Evolutionary conservation across 1,139 yeast genomes (phyloP).

Genomic region (Geotrichum histeridarum): DNA sequence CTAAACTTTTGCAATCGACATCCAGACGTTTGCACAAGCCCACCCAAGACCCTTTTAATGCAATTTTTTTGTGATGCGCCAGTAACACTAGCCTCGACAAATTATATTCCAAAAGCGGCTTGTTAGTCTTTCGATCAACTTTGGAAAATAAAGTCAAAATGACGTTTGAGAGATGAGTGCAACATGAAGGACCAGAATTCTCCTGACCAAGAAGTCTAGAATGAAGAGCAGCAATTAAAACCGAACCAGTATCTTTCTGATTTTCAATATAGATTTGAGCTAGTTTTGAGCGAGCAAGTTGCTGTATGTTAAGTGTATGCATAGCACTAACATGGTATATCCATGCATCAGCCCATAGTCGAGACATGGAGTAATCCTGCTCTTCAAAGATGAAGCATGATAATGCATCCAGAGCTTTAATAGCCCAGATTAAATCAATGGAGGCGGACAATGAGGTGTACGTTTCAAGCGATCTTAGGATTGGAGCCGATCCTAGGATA

Average conservation of each 20-base stretch:
- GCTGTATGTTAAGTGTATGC: constrained; percentile 25
- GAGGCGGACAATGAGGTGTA: constrained; percentile 25
- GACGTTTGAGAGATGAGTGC: constrained; percentile 5
- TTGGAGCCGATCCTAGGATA: background rate
- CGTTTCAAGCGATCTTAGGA: constrained; percentile 16
- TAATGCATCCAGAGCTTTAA: constrained; percentile 24
- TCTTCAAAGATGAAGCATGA: constrained; percentile 29
- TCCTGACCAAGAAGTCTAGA: constrained; percentile 22
- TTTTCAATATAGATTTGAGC: constrained; percentile 10
- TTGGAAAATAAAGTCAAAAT: constrained; percentile 6
- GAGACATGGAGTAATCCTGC: constrained; percentile 11
- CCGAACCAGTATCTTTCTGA: background rate
- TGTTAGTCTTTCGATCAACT: background rate
- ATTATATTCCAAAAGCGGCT: constrained; percentile 37
- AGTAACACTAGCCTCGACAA: constrained; percentile 47
- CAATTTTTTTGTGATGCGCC: constrained; percentile 47
- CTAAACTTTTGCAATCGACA: constrained; percentile 60
- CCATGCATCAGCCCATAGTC: constrained; percentile 30
- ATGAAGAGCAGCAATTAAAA: constrained; percentile 19
- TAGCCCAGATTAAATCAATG: constrained; percentile 29
- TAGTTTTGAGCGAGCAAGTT: constrained; percentile 21
- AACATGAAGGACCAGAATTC: constrained; percentile 1
- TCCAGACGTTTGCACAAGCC: constrained; percentile 59
- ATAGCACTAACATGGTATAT: constrained; percentile 27
- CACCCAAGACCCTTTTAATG: constrained; percentile 66